These are phyloP conservation scores for Alternaria consortialis DNA, from an alignment of 2,329 filamentous ascomycete species.

Conservation along the genomic window DNA sequence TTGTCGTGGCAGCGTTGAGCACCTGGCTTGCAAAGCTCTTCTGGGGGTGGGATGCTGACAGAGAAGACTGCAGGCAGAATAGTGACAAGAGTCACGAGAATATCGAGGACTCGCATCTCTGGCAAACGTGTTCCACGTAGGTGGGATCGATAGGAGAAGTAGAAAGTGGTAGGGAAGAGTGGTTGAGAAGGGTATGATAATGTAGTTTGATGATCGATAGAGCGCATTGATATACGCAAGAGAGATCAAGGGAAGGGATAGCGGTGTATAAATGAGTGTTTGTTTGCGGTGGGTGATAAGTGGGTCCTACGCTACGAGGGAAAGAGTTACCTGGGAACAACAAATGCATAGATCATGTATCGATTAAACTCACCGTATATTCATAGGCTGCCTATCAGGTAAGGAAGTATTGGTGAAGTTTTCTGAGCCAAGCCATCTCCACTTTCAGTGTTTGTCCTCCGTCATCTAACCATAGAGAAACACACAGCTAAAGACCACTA, in stretches of 20 bases:
- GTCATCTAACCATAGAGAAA: no score
- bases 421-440: not conserved
- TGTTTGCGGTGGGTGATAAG: not conserved
- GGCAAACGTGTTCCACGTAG: not conserved
- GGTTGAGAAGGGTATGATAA: not conserved
- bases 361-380: not conserved
- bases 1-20: not conserved
- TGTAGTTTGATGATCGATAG: not conserved
- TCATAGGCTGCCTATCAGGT: no score
- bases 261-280: not conserved
- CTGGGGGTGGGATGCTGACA: not conserved
- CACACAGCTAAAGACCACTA: not conserved
- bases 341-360: not conserved
- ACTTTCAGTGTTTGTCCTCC: not conserved
- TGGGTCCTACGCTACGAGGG: not conserved
- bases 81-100: constrained; percentile 2
- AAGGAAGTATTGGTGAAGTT: not conserved
- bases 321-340: not conserved
- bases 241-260: not conserved
- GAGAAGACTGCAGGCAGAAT: constrained; percentile 6
- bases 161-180: not conserved
- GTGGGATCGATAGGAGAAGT: not conserved
- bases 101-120: constrained; percentile 19
- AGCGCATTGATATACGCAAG: not conserved
- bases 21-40: not conserved